Evolutionary conservation across 1,284 basidiomycete species (phyloP).

Genomic region (Salmacisia buchloeana): DNA sequence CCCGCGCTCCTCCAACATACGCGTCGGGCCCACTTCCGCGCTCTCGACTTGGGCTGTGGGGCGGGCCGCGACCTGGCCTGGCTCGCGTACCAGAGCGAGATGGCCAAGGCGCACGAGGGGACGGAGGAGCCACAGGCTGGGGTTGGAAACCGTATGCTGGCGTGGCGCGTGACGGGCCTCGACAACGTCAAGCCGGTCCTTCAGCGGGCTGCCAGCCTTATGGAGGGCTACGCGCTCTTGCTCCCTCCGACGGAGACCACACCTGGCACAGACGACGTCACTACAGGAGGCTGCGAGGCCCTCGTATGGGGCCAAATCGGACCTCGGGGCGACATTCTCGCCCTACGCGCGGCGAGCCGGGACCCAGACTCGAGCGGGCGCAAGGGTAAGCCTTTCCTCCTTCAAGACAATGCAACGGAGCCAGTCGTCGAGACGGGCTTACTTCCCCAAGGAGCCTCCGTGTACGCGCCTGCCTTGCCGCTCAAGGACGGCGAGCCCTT

Average conservation of each 20-base stretch:
- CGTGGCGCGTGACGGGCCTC: not conserved
- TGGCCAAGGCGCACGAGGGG: not conserved
- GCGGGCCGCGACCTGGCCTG: slow-evolving; percentile 8
- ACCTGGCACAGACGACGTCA: not conserved
- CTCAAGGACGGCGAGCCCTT: not conserved
- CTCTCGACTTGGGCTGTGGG: slow-evolving; percentile 7
- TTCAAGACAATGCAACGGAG: not conserved
- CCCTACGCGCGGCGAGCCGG: not conserved
- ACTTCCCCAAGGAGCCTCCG: slow-evolving; percentile 1
- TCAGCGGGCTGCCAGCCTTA: not conserved
- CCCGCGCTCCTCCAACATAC: not conserved
- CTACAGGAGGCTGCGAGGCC: not conserved
- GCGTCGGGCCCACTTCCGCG: not conserved
- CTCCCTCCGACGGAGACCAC: not conserved
- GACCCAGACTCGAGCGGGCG: not conserved
- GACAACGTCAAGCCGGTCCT: slow-evolving; percentile 8
- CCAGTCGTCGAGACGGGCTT: not conserved
- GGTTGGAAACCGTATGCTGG: not conserved
- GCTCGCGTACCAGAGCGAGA: not conserved
- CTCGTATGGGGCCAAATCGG: slow-evolving; percentile 4
- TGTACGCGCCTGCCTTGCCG: not conserved
- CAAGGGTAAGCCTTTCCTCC: not conserved
- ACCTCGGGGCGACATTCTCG: not conserved
- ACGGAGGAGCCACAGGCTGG: not conserved
- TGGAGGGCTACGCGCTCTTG: not conserved